Evolutionary conservation across 2,329 filamentous ascomycete genomes (phyloP), one percentile per base, ranked within the genome.

Genomic region (Penicillium italicum): DNA sequence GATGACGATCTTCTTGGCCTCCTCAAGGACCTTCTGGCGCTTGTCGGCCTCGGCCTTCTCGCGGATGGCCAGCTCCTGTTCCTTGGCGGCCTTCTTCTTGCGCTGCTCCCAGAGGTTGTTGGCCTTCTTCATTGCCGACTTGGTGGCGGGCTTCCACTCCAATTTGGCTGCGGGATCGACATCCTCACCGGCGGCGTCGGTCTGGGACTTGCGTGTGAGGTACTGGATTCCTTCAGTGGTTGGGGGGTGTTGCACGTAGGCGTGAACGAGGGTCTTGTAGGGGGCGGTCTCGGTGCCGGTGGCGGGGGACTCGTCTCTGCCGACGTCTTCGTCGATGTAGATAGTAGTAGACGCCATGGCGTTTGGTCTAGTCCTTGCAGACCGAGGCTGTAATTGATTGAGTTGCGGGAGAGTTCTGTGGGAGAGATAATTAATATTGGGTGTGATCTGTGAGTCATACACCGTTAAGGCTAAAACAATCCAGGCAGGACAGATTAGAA

Each of bases 101-200:
- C 90, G 85, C 61, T 82, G 80, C 63, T 91, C 89, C 62, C 85
- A 85, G 61, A 85, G 85, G 72, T 85, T 86, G 77, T 85, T 84
- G 4, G 88, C 89, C 77, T 95, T 95, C 80, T 96, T 96, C 70
- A 91, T 74, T 22, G 90, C 90, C 57, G 88, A 89, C 79, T 94
- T 95, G 58, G 89, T 87, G 20, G 85, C 88, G 53, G 88, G 86
- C 77, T 92, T 93, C 88, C 88, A 96, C 65, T 85, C 82, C 61
- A 87, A 75, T 62, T 84, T 82, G 51, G 81, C 81, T 51, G 81
- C 79, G 61, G 82, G 80, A 66, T 90, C 89, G 59, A 85, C 85
- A 69, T 82, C 82, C 63, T 82, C 80, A 53, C 77, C 81, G n/a
- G 82, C 75, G 22, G 82, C 72, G 26, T 83, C 85, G 46, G 84